A percentile compares a stretch with the other conserved stretches of the same genome.
These are phyloP conservation scores for Trichoderma arundinaceum DNA, from an alignment of 2,329 filamentous ascomycete species.

Conservation along the genomic window DNA sequence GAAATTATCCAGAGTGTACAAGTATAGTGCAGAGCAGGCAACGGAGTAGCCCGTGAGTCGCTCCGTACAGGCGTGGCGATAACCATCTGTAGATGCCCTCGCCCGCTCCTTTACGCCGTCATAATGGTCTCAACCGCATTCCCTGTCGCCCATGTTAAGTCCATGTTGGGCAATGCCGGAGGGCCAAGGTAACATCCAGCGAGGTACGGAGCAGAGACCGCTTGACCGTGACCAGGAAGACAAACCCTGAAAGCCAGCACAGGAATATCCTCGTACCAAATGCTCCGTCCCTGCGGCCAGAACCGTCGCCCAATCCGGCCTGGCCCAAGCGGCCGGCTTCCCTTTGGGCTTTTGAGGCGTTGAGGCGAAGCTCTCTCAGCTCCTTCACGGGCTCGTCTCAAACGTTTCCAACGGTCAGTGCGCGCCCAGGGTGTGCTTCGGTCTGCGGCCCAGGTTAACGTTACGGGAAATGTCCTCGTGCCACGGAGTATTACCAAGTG, in stretches of 20 bases:
- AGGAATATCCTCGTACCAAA: not conserved
- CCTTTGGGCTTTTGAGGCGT: constrained; percentile 14
- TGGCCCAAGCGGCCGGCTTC: constrained; percentile 7
- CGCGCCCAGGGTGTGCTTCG: constrained; percentile 8
- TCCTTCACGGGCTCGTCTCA: constrained; percentile 3
- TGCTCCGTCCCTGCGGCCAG: constrained; percentile 5
- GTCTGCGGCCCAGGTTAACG: constrained; percentile 5
- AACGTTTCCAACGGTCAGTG: constrained; percentile 3
- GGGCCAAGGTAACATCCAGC: not conserved
- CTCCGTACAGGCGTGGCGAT: not conserved
- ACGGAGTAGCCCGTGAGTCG: not conserved
- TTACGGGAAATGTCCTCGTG: constrained; percentile 12
- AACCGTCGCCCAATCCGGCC: not conserved
- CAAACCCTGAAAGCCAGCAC: not conserved
- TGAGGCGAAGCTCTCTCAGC: constrained; percentile 24
- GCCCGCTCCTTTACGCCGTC: not conserved
- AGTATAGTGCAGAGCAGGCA: not conserved
- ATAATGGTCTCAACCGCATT: not conserved
- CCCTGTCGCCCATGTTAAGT: constrained; percentile 4
- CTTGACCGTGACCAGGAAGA: constrained; percentile 8
- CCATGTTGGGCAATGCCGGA: constrained; percentile 4
- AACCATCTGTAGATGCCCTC: not conserved
- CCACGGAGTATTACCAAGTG: not conserved
- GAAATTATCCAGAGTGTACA: too few species aligned
- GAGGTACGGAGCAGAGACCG: not conserved